Evolutionary conservation across 108 stramenopile species (phyloP), one percentile per base, ranked within the genome.

Genomic region (Pseudonitzschia multistriata): DNA sequence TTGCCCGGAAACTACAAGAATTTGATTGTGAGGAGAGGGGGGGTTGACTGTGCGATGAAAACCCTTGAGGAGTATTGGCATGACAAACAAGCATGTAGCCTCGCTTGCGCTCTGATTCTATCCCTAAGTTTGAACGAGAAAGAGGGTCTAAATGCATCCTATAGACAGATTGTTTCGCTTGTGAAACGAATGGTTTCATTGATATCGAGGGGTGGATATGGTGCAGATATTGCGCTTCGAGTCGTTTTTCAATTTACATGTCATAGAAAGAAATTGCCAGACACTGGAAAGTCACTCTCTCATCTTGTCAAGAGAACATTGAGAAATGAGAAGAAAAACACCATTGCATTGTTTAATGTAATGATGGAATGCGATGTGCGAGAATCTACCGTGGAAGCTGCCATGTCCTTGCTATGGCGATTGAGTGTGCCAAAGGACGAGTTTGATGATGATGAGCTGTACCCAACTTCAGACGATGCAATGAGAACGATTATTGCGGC

Each of bases 401-500:
- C 49, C 15, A 28, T 74, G 17, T 52, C 64, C n/a, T 39, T 74
- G 24, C 47, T 75, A 28, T 75, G 74, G 74, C 68, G 61, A 55
- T 49, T 75, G 45, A 68, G 74, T 35, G 54, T 68, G 19, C 74
- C 67, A 28, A 52, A 39, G 40, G 68, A 68, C 34, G 67, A 75
- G 14, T 39, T 66, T 34, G 50, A 40, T 28, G 36, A 25, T 15
- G 49, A 48, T 66, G 27, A 40, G 66, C 22, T 24, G 17, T 34
- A 0, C 0, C n/a, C 54, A 50, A 28, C 49, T 25, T n/a, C 57
- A 17, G 35, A 33, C 28, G 73, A 74, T 22, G 39, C 49, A 42
- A 59, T 66, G 40, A 21, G n/a, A 25, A 54, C 65, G 10, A 48
- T 66, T 19, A 55, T 66, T 48, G 5, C 37, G 21, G 21, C 33